These are phyloP conservation scores for Clavispora fructus DNA, from an alignment of 805 yeast species.

Conservation along the genomic window DNA sequence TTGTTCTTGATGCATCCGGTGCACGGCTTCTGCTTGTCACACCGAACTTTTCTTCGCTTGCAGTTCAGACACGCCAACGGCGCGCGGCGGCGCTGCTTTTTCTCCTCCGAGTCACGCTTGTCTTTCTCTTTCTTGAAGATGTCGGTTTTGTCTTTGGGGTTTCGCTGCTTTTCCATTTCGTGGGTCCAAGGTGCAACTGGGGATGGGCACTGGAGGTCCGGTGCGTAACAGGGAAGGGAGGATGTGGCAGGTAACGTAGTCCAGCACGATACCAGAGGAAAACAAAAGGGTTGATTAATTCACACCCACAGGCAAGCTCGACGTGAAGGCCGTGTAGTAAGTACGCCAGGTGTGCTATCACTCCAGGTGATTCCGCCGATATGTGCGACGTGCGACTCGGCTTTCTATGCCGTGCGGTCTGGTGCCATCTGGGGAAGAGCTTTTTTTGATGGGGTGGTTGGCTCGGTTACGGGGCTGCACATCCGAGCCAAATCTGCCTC, in stretches of 20 bases:
- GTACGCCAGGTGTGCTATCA: not conserved
- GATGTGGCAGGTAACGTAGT: too few species aligned
- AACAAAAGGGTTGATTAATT: too few species aligned
- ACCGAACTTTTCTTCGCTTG: constrained; percentile 38
- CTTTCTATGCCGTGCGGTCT: not conserved
- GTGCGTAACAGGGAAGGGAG: too few species aligned
- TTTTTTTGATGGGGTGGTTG: too few species aligned
- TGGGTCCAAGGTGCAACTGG: not conserved
- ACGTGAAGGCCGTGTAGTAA: too few species aligned
- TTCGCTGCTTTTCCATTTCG: not conserved
- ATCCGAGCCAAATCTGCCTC: too few species aligned
- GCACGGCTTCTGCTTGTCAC: constrained; percentile 40
- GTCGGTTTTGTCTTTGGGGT: not conserved
- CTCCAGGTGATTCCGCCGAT: not conserved
- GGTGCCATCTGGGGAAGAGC: not conserved
- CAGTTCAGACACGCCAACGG: constrained; percentile 39
- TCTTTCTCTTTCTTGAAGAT: not conserved
- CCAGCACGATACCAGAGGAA: too few species aligned
- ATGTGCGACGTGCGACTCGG: constrained; percentile 2
- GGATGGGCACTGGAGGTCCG: not conserved
- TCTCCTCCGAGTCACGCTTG: constrained; percentile 1
- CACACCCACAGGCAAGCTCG: too few species aligned
- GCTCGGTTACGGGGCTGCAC: too few species aligned
- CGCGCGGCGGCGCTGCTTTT: constrained; percentile 25
- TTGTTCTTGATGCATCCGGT: constrained; percentile 38